These are phyloP conservation scores for Ogataea nakhonphanomensis DNA, from an alignment of 805 yeast genomes.

Conservation along the genomic window DNA sequence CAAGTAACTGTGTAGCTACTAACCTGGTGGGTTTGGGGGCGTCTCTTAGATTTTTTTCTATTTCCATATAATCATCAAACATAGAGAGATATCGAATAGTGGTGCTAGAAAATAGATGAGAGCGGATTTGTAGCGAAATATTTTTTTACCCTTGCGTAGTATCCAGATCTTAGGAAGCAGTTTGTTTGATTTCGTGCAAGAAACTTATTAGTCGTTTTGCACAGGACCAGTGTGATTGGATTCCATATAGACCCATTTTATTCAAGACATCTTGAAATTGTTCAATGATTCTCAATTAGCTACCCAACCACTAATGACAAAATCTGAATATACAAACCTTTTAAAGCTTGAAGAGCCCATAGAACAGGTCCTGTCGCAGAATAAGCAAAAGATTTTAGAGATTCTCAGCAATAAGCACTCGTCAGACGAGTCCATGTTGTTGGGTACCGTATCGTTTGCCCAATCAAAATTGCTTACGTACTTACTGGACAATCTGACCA, in stretches of 20 bases:
- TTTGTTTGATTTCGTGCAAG: too few species aligned
- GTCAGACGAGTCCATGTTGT: constrained; percentile 41
- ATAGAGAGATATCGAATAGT: constrained; percentile 6
- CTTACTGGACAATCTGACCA: constrained; percentile 37
- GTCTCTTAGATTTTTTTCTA: constrained; percentile 29
- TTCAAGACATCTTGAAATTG: neutral
- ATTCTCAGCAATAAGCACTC: constrained; percentile 26
- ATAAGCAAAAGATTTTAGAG: constrained; percentile 32
- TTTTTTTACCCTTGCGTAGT: constrained; percentile 4
- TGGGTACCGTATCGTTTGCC: constrained; percentile 47
- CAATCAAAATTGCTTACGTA: constrained; percentile 45
- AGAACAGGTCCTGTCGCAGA: constrained; percentile 18
- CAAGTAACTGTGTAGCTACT: constrained; percentile 70
- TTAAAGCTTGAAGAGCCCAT: constrained; percentile 12
- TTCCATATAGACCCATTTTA: neutral
- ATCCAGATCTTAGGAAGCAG: neutral
- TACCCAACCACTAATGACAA: constrained; percentile 4
- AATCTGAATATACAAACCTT: constrained; percentile 3
- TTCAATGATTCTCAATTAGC: constrained; percentile 1
- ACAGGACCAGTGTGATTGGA: neutral
- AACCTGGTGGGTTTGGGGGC: constrained; percentile 43
- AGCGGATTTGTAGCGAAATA: constrained; percentile 1
- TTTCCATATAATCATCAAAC: constrained; percentile 17
- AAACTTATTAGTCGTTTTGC: too few species aligned
- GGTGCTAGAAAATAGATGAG: neutral